Evolutionary conservation across 768 basidiomycete genomes (phyloP).

Genomic region (Leccinellum albellum): DNA sequence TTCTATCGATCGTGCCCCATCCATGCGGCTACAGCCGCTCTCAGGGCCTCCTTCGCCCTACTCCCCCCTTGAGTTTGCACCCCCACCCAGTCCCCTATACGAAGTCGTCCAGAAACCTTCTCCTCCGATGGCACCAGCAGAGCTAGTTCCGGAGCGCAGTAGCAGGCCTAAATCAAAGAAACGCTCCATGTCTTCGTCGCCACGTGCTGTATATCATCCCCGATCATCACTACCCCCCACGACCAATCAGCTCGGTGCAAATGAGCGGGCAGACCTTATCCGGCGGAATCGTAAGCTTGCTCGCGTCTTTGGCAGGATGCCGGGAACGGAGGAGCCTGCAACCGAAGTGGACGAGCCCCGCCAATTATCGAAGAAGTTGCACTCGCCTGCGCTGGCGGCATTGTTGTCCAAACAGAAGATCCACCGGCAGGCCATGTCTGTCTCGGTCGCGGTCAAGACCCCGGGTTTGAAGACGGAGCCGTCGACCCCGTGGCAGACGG

Average conservation of each 20-base stretch:
- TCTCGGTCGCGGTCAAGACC: slow-evolving; percentile 22
- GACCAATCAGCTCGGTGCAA: slow-evolving; percentile 60
- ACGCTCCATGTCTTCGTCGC: slow-evolving; percentile 30
- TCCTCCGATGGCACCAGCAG: slow-evolving; percentile 41
- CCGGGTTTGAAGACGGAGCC: slow-evolving; percentile 22
- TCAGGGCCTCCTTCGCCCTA: slow-evolving; percentile 27
- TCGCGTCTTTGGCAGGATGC: slow-evolving; percentile 74
- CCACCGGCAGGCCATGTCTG: slow-evolving; percentile 33
- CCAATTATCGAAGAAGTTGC: slow-evolving; percentile 15
- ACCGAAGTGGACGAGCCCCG: slow-evolving; percentile 27
- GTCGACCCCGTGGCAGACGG: slow-evolving; percentile 34
- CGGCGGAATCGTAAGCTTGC: slow-evolving; percentile 73
- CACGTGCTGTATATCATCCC: slow-evolving; percentile 11
- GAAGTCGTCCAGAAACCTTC: slow-evolving; percentile 35
- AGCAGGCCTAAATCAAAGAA: slow-evolving; percentile 18
- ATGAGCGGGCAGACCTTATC: slow-evolving; percentile 69
- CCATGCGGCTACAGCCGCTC: slow-evolving; percentile 10
- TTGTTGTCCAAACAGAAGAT: slow-evolving; percentile 29
- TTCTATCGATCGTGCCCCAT: slow-evolving; percentile 8
- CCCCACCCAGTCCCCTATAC: slow-evolving; percentile 12
- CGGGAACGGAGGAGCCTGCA: slow-evolving; percentile 39
- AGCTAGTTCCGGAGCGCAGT: slow-evolving; percentile 40
- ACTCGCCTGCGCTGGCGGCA: slow-evolving; percentile 24
- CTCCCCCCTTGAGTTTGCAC: slow-evolving; percentile 31
- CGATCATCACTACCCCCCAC: slow-evolving; percentile 50